Base-by-base conservation (phyloP, 345 rosid species). In the Gossypium mustelinum region DNA sequence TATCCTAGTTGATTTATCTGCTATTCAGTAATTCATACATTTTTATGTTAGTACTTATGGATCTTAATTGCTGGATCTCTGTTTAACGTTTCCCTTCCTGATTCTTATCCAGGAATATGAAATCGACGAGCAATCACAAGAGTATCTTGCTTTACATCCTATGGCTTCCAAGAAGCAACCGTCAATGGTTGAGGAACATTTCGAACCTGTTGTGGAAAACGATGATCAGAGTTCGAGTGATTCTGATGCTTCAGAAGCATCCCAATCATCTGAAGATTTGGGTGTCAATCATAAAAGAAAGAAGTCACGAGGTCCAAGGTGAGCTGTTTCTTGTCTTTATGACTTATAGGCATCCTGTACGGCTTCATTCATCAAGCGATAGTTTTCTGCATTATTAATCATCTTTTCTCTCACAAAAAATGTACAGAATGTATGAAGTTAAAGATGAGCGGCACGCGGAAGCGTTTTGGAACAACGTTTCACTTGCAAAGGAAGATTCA, bases 401-500 rank as follows among this genome's bases (percentile, higher is more conserved):
- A 34, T 58, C 16, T 18, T 25, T 50, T 39, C 41, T 22, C 0
- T 9, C 1, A 3, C 12, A 39, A 7, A 34, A 79, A 80, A 45
- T 72, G 7, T 73, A 61, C 71, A 92, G 98, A 78, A 81, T 94
- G 81, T 85, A 78, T 51, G 98, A 88, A 88, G 95, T 91, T 72
- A 94, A 89, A 88, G 97, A 91, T 54, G 90, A 86, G 82, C 84
- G 93, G 72, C 98, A 92, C 14, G 96, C 96, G 14, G 91, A 90
- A 68, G 98, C 99, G 11, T 93, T 88, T 78, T 81, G 81, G 84
- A 89, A 85, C 70, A 71, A 80, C 0, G 75, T 48, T 48, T 95
- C 98, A 2, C 90, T 93, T 45, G 87, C 87, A 7, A 81, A 83
- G 76, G 98, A 89, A 88, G 94, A 89, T 43, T 79, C 87, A 68